Evolutionary conservation across 345 rosid species (phyloP), one percentile per base, ranked within the genome.

Genomic region (Trapa bicornis): DNA sequence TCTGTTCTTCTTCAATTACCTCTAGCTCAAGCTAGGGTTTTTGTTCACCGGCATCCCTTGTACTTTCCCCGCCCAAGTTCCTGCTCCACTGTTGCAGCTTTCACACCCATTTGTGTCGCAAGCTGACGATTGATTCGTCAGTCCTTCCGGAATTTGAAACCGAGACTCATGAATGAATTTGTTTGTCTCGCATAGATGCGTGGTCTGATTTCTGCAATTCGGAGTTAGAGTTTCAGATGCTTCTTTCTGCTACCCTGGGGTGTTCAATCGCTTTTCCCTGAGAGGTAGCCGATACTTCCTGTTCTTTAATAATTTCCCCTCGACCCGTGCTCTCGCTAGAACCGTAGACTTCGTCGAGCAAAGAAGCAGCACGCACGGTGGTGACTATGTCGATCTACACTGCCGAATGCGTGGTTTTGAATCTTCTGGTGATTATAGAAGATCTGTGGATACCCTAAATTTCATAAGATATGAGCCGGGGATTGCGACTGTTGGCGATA

Each of bases 401-500:
- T 65, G 42, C n/a, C 65, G 41, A 22, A 71, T 77, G 81, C 74
- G 54, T 11, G 35, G 35, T 67, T 72, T 14, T 41, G 80, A 80
- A 0, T 3, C 69, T 39, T 74, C 76, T 13, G 82, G 84, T 66
- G 74, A 78, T 66, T 68, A 78, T 5, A 41, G 37, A 10, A 61
- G 68, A 63, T 78, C 80, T 15, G 52, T 81, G 0, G 53, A 35
- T 38, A 67, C 80, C 68, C 65, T 74, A 45, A 68, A 37, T 72
- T 73, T 50, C 39, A 78, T 74, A 76, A 72, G 72, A 60, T 36
- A 41, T 60, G n/a, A 68, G 12, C 45, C 70, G 41, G 77, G 79
- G 64, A 74, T 65, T 56, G 78, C 76, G 1, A 78, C 78, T 32
- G 77, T 68, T 13, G 36, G 67, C 54, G 82, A 81, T 68, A 0